Evolutionary conservation across 495 filamentous ascomycete species (phyloP), one percentile per base, ranked within the genome.

Genomic region (Penicillium lagena): DNA sequence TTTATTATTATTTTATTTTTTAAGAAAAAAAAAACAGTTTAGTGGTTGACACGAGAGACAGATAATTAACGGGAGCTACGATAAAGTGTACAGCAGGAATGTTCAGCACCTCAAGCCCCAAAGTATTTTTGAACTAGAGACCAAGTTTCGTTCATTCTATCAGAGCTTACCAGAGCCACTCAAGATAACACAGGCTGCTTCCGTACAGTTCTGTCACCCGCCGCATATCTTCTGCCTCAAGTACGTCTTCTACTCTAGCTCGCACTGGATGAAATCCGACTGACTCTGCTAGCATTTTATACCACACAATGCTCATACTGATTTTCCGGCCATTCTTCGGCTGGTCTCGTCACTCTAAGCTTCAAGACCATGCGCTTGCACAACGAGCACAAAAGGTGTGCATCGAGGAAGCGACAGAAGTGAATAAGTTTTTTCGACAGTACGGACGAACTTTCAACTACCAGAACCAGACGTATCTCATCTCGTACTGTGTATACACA

Each of bases 401-500:
- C 41, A 50, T 36, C 12, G 40, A 50, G 12, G 14, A 38, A 33
- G 47, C 47, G 22, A 39, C 22, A 27, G 28, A 39, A 29, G 47
- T 50, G 1, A 50, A 50, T 14, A 27, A 50, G n/a, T 28, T 44
- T 13, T 35, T 50, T 22, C 47, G 47, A 11, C 34, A 14, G 12
- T 50, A 50, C 27, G 47, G 47, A 17, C 40, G 47, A 7, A 33
- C 30, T 10, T 50, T 50, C 36, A 44, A 50, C 29, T 50, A 45
- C 31, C 42, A 45, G 12, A 39, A 50, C 17, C 42, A 50, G 31
- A 50, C 27, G 17, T 50, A 50, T 40, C 41, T 50, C 13, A 22
- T 50, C 8, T 50, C 47, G 4, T 50, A 50, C 34, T 50, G 47
- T 29, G 47, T 50, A 7, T 50, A 50, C 30, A 50, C 47, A 12